Evolutionary conservation across 2,329 filamentous ascomycete species (phyloP).

Genomic region (Paecilomyces sp.): DNA sequence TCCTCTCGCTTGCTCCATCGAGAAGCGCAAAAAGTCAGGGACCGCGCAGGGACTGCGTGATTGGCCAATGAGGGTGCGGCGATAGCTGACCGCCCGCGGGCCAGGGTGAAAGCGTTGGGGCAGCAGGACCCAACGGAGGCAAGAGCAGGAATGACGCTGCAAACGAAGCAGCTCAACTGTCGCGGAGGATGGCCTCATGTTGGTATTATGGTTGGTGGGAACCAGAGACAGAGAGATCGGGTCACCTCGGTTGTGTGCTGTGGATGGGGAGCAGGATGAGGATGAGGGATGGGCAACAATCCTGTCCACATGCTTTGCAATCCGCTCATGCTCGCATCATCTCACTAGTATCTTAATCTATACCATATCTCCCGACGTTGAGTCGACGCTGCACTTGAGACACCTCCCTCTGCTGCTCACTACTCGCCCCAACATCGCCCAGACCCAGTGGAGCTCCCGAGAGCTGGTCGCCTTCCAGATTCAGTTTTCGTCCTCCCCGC

Average conservation of each 20-base stretch:
- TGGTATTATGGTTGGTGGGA: too few relatives aligned
- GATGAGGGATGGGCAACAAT: too few relatives aligned
- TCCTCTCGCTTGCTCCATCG: too few relatives aligned
- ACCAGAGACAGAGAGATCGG: too few relatives aligned
- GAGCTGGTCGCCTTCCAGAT: neutral
- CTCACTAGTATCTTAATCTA: too few relatives aligned
- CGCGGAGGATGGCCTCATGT: too few relatives aligned
- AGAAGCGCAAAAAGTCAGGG: neutral
- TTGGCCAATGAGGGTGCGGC: neutral
- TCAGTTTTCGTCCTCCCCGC: constrained; percentile 1
- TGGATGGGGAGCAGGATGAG: too few relatives aligned
- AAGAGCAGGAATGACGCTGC: neutral
- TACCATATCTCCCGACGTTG: neutral
- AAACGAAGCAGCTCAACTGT: too few relatives aligned
- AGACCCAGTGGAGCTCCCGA: neutral
- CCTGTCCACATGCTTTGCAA: neutral
- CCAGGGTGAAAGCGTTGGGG: constrained; percentile 1
- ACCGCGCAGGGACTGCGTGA: neutral
- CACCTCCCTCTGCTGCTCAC: neutral
- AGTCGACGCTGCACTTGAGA: neutral
- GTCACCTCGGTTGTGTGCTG: too few relatives aligned
- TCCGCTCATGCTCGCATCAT: neutral
- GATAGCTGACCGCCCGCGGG: neutral
- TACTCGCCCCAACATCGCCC: neutral
- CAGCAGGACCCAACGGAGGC: constrained; percentile 2